Base-by-base conservation (phyloP, 2,329 filamentous ascomycete species). In the Penicillium olsonii region DNA sequence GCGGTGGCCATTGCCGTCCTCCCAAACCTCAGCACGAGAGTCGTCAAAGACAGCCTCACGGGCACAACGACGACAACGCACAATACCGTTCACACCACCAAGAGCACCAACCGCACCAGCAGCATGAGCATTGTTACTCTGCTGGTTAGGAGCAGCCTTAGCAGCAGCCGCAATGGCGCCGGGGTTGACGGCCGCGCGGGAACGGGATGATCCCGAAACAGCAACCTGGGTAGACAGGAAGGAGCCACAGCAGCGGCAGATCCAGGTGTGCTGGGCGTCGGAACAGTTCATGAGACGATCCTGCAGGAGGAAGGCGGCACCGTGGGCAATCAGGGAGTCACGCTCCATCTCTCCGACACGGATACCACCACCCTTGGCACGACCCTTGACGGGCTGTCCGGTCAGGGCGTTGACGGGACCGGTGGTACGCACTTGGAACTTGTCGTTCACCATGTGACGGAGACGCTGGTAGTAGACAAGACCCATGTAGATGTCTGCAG, bases 371-470 rank as follows among this genome's bases (percentile, higher is more conserved):
- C 92, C 94, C 73, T 92, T 90, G 70, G 95, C 94, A 70, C 94
- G 82, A 57, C 94, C 94, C 78, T 97, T 96, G 79, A 99, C 94
- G 34, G 94, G 94, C 70, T 99, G 94, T 26, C 92, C 92, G 0
- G 92, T 97, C 14, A 94, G 84, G 19, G 87, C 84, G 47, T 94
- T 94, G 37, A 96, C 87, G 1, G 92, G 92, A 47, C 94, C 94
- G 0, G 94, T 97, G 2, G 94, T 97, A 72, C 94, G 86, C 48
- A 97, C 94, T 73, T 99, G 94, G 80, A 89, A 99, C 75, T 99
- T 99, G 75, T 99, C 94, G 82, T 96, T 97, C 48, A 99, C 94
- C 94, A 99, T 99, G 85, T 99, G 94, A 70, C 94, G 83, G 53
- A 99, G 82, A 71, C 94, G 87, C 75, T 99, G 94, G 79, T 99